Base-by-base conservation (phyloP, 2,329 filamentous ascomycete genomes). In the Pseudogymnoascus destructans region DNA sequence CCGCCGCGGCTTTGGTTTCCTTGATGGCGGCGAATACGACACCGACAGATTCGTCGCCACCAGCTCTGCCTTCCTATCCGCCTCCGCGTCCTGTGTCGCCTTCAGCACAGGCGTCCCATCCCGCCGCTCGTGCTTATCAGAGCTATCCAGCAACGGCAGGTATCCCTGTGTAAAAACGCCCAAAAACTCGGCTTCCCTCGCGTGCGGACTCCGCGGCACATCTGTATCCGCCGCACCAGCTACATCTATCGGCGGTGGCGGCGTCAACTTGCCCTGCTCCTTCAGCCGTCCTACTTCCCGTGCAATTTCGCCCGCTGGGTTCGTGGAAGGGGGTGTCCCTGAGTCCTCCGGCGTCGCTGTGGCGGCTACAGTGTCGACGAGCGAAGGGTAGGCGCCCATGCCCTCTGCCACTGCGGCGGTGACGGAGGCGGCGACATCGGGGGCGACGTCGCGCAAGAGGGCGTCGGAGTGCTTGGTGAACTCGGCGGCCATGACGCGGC, bases 81-180 rank as follows among this genome's bases (percentile, higher is more conserved):
- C 38, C 38, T 42, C 38, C 6, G 36, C 36, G 9, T 40, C 17
- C 15, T 15, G 17, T 4, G 42, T 11, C n/a, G 19, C 19, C 46
- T 27, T 27, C 15, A 32, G 3, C 3, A n/a, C 17, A 5, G 30
- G n/a, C 25, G n/a, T 11, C 23, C 49, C 17, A 6, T 65, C 63
- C 55, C 57, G 63, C 55, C 64, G 64, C 57, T 66, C 62, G 58
- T 63, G 60, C 42, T 63, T 61, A 59, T 58, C 62, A 3, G 61
- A 63, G 23, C 63, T 73, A 63, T 83, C 81, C 58, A 85, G 75
- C 58, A 85, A 72, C 46, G 81, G 81, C 58, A 86, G 74, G 65
- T 79, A 85, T 61, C 72, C 77, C 25, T 81, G 82, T 33, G 78
- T 84, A 66, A 85, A 85, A 60, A 85, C 70, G 61, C 81, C 81